Percentiles rank a stretch among this genome's conserved stretches.
phyloP scores from a whole-genome alignment of 2,329 filamentous ascomycete species.

The Fusarium redolens region DNA sequence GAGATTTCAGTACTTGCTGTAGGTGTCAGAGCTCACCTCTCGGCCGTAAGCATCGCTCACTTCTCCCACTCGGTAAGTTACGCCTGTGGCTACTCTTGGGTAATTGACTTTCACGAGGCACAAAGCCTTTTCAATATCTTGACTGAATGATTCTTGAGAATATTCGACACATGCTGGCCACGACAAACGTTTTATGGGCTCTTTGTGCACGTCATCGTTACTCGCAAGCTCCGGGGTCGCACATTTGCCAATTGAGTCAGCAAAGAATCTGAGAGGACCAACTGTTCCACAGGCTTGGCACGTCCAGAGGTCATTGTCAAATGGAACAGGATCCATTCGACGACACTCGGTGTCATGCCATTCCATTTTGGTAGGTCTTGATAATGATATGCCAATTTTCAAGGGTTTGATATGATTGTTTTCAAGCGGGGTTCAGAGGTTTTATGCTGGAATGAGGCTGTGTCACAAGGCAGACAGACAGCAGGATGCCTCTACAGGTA shows the following conservation, averaged over 20 bases:
- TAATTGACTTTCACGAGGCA: not conserved
- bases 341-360: constrained; percentile 21
- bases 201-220: not conserved
- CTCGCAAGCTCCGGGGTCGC: not conserved
- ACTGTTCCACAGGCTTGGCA: constrained; percentile 22
- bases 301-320: constrained; percentile 9
- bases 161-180: constrained; percentile 13
- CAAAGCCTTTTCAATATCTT: not conserved
- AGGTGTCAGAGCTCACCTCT: constrained; percentile 6
- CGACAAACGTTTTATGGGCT: not conserved
- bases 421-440: constrained; percentile 10
- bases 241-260: not conserved
- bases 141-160: not conserved
- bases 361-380: not conserved
- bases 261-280: constrained; percentile 2
- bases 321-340: constrained; percentile 12
- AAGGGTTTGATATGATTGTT: not conserved
- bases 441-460: constrained; percentile 8
- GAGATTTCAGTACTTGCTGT: not conserved
- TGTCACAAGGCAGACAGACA: not conserved
- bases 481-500: not conserved
- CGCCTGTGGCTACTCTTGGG: not conserved
- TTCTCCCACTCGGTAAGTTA: constrained; percentile 1
- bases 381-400: not conserved
- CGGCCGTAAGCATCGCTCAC: constrained; percentile 19